Conservation (phyloP, 106 monocot species). For the Gastrodia elata region DNA sequence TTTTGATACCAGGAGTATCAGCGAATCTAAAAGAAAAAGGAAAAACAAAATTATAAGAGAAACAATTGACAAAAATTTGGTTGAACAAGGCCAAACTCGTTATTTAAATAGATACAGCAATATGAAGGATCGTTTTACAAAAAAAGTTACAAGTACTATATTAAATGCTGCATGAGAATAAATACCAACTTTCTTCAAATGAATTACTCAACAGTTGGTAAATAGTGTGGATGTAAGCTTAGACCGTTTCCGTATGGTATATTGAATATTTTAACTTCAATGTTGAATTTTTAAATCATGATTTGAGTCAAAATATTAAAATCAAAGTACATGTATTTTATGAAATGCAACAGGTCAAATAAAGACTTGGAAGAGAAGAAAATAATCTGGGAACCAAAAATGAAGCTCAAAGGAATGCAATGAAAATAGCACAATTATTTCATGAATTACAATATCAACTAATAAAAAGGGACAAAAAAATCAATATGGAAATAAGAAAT, state of each 20-base stretch:
- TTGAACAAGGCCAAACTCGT: not conserved
- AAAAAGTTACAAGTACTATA: not conserved
- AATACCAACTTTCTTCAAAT: no score
- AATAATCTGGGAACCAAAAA: not conserved
- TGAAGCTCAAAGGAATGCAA: not conserved
- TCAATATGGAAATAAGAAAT: not conserved
- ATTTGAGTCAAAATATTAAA: not conserved
- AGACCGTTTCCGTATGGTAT: not conserved
- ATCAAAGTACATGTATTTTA: not conserved
- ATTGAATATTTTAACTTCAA: not conserved
- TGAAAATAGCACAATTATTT: not conserved
- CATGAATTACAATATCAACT: not conserved
- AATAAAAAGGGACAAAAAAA: not conserved
- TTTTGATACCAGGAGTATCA: slow-evolving; percentile 72
- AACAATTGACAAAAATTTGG: not conserved
- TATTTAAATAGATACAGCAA: not conserved
- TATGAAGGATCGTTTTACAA: not conserved
- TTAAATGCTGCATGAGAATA: no score
- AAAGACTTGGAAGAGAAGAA: not conserved
- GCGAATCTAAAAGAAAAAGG: slow-evolving; percentile 42
- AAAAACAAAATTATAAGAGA: not conserved
- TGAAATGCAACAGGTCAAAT: not conserved
- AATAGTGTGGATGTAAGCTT: not conserved
- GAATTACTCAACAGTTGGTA: no score
- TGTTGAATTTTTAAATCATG: not conserved